Percentiles rank a stretch among this genome's conserved stretches.
Evolutionary conservation across 2,329 filamentous ascomycete species (phyloP).

Genomic region (Canariomyces notabilis): DNA sequence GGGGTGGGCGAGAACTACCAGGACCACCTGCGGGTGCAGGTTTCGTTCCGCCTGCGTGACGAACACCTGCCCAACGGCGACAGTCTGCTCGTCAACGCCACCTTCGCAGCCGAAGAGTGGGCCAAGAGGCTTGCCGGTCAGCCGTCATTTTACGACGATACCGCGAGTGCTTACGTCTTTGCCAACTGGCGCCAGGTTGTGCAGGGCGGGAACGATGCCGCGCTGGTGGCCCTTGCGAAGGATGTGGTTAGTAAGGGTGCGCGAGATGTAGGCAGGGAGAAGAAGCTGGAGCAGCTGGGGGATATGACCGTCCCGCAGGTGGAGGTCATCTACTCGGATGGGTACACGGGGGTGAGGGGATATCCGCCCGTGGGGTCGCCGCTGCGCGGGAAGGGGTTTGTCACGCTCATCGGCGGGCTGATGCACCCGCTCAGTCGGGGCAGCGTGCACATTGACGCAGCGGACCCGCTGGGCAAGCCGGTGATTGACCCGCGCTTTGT

Average conservation of each 20-base stretch:
- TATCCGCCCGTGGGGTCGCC: constrained; percentile 29
- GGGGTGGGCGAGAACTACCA: constrained; percentile 53
- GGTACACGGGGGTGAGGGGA: constrained; percentile 38
- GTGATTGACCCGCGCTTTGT: constrained; percentile 32
- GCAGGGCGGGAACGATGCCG: constrained; percentile 25
- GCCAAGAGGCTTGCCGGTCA: constrained; percentile 32
- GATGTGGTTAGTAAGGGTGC: constrained; percentile 25
- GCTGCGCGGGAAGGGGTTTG: constrained; percentile 30
- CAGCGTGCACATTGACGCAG: constrained; percentile 32
- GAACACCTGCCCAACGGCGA: constrained; percentile 31
- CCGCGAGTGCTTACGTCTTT: constrained; percentile 36
- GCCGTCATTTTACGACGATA: constrained; percentile 36
- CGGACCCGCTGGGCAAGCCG: constrained; percentile 30
- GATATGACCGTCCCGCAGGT: constrained; percentile 36
- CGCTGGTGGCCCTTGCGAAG: constrained; percentile 31
- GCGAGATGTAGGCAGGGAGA: constrained; percentile 29
- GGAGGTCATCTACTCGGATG: constrained; percentile 41
- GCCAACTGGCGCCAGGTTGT: constrained; percentile 37
- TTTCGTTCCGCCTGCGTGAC: constrained; percentile 26
- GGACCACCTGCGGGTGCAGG: constrained; percentile 24
- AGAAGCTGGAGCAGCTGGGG: constrained; percentile 37
- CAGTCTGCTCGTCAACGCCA: constrained; percentile 28
- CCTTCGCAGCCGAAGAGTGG: constrained; percentile 36
- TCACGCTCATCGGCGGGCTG: constrained; percentile 27
- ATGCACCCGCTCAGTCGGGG: constrained; percentile 32